Conservation (phyloP, 2,329 filamentous ascomycete genomes). For the Sporothrix variecibatus region DNA sequence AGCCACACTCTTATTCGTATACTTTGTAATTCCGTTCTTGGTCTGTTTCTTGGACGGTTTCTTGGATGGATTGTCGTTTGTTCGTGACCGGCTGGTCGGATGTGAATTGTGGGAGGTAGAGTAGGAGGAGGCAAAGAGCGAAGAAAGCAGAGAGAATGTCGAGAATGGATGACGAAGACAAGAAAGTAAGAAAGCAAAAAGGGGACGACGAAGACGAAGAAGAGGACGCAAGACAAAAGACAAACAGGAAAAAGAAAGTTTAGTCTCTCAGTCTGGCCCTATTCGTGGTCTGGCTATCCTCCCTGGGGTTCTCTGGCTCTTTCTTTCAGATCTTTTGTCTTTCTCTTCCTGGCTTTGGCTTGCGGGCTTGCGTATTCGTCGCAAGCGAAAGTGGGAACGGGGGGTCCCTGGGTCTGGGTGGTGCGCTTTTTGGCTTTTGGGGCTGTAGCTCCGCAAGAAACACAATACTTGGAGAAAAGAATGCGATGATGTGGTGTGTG, state of each 20-base stretch:
- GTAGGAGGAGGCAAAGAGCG: neutral
- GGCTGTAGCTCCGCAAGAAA: neutral
- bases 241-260: neutral
- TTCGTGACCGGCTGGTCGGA: neutral
- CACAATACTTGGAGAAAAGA: neutral
- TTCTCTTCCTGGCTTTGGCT: neutral
- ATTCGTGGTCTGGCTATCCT: neutral
- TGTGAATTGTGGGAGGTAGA: neutral
- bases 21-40: slow-evolving; percentile 1
- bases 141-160: neutral
- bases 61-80: neutral
- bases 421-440: slow-evolving; percentile 1
- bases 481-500: slow-evolving; percentile 3
- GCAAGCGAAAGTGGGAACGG: slow-evolving; percentile 16
- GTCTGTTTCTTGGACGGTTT: neutral
- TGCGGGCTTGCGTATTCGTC: neutral
- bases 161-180: neutral
- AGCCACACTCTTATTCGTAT: slow-evolving; percentile 11
- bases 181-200: neutral
- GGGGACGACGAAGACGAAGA: neutral
- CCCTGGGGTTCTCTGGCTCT: neutral
- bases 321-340: neutral
- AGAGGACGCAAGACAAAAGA: neutral
- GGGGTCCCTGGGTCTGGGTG: neutral
- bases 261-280: neutral